phyloP scores from a whole-genome alignment of 129 eudicot species.

The Kitagawia praeruptora region DNA sequence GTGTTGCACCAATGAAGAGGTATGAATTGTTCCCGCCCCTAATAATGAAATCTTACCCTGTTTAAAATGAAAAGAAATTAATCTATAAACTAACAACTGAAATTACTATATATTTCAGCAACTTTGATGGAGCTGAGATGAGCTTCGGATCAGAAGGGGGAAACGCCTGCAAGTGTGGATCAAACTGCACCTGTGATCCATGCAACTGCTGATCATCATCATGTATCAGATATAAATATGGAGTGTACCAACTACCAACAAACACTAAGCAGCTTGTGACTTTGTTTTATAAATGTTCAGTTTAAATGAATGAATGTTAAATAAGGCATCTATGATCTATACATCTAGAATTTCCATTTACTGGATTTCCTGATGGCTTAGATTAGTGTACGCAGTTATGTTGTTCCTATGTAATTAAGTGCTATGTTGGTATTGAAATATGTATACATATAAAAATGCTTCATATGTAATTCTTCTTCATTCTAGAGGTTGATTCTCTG shows the following conservation, averaged over 20 bases:
- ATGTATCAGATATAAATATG: not conserved
- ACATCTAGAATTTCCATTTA: not conserved
- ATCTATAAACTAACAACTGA: not conserved
- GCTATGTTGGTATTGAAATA: conserved; percentile 7
- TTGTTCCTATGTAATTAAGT: not conserved
- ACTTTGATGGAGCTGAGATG: conserved; percentile 31
- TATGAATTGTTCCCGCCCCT: conserved; percentile 11
- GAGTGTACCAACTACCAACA: not conserved
- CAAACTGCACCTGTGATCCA: conserved; percentile 34
- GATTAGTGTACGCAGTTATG: not conserved
- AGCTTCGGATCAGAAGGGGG: conserved; percentile 45
- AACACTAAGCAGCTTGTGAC: conserved; percentile 3
- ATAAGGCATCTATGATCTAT: not conserved
- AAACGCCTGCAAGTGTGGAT: conserved; percentile 47
- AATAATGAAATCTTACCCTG: not conserved
- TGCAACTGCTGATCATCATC: conserved; percentile 7
- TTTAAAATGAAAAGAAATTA: not conserved
- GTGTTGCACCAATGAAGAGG: conserved; percentile 56
- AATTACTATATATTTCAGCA: conserved; percentile 12
- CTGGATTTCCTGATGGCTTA: conserved; percentile 3
- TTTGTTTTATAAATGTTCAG: not conserved
- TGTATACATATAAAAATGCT: not conserved
- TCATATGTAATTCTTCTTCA: too few relatives aligned
- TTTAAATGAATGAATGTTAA: not conserved
- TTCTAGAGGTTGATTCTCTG: too few relatives aligned